phyloP scores from a whole-genome alignment of 2,329 filamentous ascomycete species.

The Hypoxylon sp. region DNA sequence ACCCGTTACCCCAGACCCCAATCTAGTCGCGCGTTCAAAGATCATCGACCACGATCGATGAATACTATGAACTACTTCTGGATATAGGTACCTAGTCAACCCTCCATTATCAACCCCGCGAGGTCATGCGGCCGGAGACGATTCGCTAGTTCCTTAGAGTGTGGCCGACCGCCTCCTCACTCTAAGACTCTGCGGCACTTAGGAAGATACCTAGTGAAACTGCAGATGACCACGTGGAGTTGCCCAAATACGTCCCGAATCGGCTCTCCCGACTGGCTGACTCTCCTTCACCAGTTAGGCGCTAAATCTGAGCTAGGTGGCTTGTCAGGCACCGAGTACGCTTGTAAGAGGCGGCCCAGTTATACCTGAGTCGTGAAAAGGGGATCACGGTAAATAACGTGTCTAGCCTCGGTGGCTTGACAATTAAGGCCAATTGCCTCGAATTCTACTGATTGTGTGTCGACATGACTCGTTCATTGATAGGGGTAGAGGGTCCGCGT shows the following conservation, averaged over 20 bases:
- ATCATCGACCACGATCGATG: not conserved
- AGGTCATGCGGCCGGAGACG: not conserved
- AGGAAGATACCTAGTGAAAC: not conserved
- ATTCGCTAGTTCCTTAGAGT: not conserved
- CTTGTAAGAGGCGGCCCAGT: constrained; percentile 2
- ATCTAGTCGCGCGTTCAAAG: too few species aligned
- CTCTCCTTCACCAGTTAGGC: not conserved
- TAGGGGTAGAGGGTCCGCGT: not conserved
- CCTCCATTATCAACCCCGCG: not conserved
- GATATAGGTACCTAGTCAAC: not conserved
- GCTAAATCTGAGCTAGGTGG: not conserved
- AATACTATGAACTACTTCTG: not conserved
- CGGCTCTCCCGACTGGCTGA: not conserved
- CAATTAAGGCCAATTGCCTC: not conserved
- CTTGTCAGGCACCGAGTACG: not conserved
- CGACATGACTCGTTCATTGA: constrained; percentile 10
- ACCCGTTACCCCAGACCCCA: not conserved
- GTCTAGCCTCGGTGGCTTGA: not conserved
- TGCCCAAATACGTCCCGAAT: not conserved
- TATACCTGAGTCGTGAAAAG: constrained; percentile 19
- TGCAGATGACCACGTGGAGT: not conserved
- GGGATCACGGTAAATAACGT: not conserved
- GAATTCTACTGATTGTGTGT: not conserved
- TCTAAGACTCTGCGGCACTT: not conserved
- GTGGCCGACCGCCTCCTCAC: not conserved